These are phyloP conservation scores for Cyclotella kingstonii DNA, from an alignment of 108 stramenopile genomes.

Conservation along the genomic window DNA sequence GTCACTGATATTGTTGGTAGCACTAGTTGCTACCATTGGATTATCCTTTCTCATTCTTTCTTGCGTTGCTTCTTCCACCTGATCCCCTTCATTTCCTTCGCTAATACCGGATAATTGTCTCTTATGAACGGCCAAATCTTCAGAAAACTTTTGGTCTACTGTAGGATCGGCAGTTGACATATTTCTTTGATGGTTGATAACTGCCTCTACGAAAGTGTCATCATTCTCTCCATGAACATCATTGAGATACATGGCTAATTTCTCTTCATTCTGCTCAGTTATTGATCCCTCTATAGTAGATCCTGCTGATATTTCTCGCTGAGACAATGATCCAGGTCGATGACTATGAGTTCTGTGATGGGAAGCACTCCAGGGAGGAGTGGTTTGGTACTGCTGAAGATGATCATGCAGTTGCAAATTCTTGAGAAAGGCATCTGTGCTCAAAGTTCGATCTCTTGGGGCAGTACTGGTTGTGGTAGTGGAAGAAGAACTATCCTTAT, in stretches of 20 bases:
- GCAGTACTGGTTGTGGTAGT: too few relatives aligned
- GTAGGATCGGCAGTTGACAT: background rate
- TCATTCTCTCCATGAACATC: background rate
- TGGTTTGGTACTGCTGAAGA: constrained; percentile 1
- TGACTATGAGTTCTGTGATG: too few relatives aligned
- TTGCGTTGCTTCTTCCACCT: background rate
- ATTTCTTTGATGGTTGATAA: background rate
- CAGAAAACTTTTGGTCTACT: too few relatives aligned
- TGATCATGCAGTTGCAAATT: constrained; percentile 9
- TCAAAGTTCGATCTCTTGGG: background rate
- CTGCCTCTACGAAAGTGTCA: background rate
- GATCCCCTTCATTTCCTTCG: background rate
- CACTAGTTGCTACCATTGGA: too few relatives aligned
- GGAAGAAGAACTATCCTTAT: background rate
- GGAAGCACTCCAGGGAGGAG: background rate
- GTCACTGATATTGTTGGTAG: too few relatives aligned
- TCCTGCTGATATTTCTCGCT: too few relatives aligned
- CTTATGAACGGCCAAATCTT: too few relatives aligned
- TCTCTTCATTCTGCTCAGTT: background rate
- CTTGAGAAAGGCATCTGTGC: constrained; percentile 6
- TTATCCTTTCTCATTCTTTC: too few relatives aligned
- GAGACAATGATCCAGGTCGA: too few relatives aligned
- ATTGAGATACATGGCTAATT: background rate
- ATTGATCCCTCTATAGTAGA: too few relatives aligned
- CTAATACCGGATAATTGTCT: constrained; percentile 5